Conservation (phyloP, 495 filamentous ascomycete species). For the Halenospora varia region DNA sequence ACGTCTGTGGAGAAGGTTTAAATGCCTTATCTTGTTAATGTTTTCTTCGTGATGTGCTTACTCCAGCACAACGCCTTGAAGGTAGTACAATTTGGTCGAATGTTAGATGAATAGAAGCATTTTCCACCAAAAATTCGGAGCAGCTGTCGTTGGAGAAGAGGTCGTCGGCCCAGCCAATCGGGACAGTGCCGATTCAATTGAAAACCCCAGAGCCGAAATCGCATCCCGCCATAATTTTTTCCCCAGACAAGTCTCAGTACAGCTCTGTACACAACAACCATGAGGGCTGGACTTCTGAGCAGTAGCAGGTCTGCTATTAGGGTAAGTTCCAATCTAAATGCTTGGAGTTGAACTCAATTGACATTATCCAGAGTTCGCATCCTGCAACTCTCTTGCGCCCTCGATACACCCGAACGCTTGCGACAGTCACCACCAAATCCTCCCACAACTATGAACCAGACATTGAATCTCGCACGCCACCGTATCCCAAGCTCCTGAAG, state of each 20-base stretch:
- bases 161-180: slow-evolving; percentile 11
- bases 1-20: too few species aligned
- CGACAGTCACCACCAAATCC: slow-evolving; percentile 18
- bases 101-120: not conserved
- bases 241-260: not conserved
- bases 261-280: slow-evolving; percentile 4
- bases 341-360: slow-evolving; percentile 5
- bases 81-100: not conserved
- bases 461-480: slow-evolving; percentile 29
- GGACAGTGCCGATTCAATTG: slow-evolving; percentile 6
- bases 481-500: slow-evolving; percentile 58
- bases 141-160: not conserved
- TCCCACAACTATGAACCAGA: slow-evolving; percentile 20
- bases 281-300: slow-evolving; percentile 23
- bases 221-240: slow-evolving; percentile 2
- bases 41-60: too few species aligned
- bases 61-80: too few species aligned
- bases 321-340: slow-evolving; percentile 7
- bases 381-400: slow-evolving; percentile 2
- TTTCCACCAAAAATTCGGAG: not conserved
- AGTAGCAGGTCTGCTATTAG: slow-evolving; percentile 25
- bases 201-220: slow-evolving; percentile 12
- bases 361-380: slow-evolving; percentile 19
- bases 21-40: too few species aligned
- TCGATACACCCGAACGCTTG: slow-evolving; percentile 18